phyloP scores from a whole-genome alignment of 805 yeast species.

The Monosporozyma siamensis region DNA sequence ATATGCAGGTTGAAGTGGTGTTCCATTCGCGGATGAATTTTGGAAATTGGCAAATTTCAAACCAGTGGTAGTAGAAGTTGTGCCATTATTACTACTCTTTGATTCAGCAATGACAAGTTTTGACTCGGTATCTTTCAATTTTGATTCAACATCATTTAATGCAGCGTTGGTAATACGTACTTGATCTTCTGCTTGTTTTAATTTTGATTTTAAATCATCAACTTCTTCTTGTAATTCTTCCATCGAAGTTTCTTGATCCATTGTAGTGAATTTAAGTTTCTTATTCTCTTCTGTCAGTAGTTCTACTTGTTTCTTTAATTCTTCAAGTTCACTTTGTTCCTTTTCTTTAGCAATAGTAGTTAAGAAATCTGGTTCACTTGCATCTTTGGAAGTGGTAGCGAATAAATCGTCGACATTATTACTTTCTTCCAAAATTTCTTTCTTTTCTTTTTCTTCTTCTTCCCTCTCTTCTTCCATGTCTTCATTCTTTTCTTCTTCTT shows the following conservation, averaged over 20 bases:
- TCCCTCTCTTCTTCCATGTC: constrained; percentile 3
- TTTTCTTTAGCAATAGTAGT: constrained; percentile 25
- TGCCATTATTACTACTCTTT: not conserved
- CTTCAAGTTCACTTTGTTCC: constrained; percentile 29
- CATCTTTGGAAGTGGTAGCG: constrained; percentile 4
- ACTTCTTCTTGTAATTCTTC: constrained; percentile 32
- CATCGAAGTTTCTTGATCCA: constrained; percentile 28
- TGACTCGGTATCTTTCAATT: constrained; percentile 9
- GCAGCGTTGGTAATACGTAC: constrained; percentile 14
- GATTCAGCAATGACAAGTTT: constrained; percentile 1
- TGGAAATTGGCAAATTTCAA: constrained; percentile 13
- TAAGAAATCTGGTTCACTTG: constrained; percentile 23
- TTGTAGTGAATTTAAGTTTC: constrained; percentile 26
- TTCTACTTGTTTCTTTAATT: constrained; percentile 34
- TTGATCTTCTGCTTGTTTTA: constrained; percentile 19
- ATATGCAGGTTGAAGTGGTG: constrained; percentile 9
- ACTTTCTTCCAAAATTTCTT: constrained; percentile 1
- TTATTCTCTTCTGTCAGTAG: constrained; percentile 29
- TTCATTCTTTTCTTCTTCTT: constrained; percentile 5
- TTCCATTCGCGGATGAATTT: constrained; percentile 12
- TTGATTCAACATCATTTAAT: constrained; percentile 21
- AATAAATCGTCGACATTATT: constrained; percentile 8
- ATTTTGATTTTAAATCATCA: constrained; percentile 10
- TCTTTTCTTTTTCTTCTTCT: not conserved
- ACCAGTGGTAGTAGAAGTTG: not conserved